phyloP scores from a whole-genome alignment of 2,329 filamentous ascomycete species.

The Fusarium stilboides region DNA sequence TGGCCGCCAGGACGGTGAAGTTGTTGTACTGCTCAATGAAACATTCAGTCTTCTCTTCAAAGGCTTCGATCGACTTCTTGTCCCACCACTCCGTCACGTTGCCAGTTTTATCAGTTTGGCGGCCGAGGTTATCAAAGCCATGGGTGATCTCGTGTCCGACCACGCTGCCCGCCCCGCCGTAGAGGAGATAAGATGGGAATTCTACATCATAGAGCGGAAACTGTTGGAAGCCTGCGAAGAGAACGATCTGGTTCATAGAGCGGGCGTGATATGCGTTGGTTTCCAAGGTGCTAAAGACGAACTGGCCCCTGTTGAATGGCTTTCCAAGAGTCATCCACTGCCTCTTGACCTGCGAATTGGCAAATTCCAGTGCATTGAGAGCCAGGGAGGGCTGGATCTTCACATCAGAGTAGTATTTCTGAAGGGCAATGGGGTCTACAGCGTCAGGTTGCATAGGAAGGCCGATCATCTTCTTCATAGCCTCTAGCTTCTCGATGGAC shows the following conservation, averaged over 20 bases:
- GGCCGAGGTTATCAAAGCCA: slow-evolving; percentile 77
- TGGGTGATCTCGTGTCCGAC: slow-evolving; percentile 80
- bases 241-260: slow-evolving; percentile 77
- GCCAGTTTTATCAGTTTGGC: slow-evolving; percentile 75
- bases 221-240: slow-evolving; percentile 75
- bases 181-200: slow-evolving; percentile 75
- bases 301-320: slow-evolving; percentile 72
- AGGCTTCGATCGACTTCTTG: slow-evolving; percentile 70
- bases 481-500: slow-evolving; percentile 75
- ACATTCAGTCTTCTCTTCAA: slow-evolving; percentile 72
- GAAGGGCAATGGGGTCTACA: slow-evolving; percentile 69
- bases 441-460: slow-evolving; percentile 76
- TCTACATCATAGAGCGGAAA: slow-evolving; percentile 75
- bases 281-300: slow-evolving; percentile 72
- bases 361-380: slow-evolving; percentile 68
- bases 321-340: slow-evolving; percentile 73
- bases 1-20: slow-evolving; percentile 70
- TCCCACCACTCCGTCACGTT: slow-evolving; percentile 79
- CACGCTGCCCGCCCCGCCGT: slow-evolving; percentile 77
- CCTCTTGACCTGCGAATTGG: slow-evolving; percentile 61
- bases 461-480: slow-evolving; percentile 78
- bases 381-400: slow-evolving; percentile 69
- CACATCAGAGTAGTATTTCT: slow-evolving; percentile 70
- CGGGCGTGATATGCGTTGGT: slow-evolving; percentile 79
- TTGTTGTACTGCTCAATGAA: slow-evolving; percentile 77